Evolutionary conservation across 2,329 filamentous ascomycete species (phyloP), one percentile per base, ranked within the genome.

Genomic region (Nemania bipapillata): DNA sequence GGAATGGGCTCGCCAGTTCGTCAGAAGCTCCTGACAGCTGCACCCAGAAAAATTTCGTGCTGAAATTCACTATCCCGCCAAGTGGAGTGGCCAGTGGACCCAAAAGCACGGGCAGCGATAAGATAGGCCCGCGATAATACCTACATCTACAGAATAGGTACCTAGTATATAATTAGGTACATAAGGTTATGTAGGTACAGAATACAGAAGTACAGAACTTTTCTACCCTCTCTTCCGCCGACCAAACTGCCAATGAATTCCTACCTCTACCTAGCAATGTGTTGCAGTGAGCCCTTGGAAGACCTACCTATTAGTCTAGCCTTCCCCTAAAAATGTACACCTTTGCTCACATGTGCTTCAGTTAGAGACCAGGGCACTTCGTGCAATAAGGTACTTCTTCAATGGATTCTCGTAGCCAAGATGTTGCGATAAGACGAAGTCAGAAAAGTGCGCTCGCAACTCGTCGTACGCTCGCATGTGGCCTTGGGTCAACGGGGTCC

Each of bases 21-120:
- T 63, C 61, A 65, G 26, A 49, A 63, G 63, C 63, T 57, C 35
- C 28, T 67, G 70, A 63, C 66, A 70, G 69, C 68, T 69, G 63
- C 53, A 30, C 22, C 42, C 56, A 67, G 65, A 61, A 72, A 72
- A 70, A 66, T 47, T 70, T 72, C 65, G 59, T 7, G 49, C 40
- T 57, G 0, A n/a, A 4, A 50, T 62, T 26, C 53, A 6, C 30
- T 22, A n/a, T n/a, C n/a, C n/a, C n/a, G n/a, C n/a, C n/a, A n/a
- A n/a, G n/a, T n/a, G n/a, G n/a, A 3, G n/a, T 32, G 30, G 4
- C 30, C 30, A 32, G 30, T 32, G 30, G 30, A 32, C 30, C 30
- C 30, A 32, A 9, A 4, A 32, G 30, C 30, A 9, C 30, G 9
- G n/a, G n/a, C n/a, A n/a, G n/a, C 17, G 20, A 50, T 6, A 22